Conservation (phyloP, 441 rosid species). For the Jatropha multifida region DNA sequence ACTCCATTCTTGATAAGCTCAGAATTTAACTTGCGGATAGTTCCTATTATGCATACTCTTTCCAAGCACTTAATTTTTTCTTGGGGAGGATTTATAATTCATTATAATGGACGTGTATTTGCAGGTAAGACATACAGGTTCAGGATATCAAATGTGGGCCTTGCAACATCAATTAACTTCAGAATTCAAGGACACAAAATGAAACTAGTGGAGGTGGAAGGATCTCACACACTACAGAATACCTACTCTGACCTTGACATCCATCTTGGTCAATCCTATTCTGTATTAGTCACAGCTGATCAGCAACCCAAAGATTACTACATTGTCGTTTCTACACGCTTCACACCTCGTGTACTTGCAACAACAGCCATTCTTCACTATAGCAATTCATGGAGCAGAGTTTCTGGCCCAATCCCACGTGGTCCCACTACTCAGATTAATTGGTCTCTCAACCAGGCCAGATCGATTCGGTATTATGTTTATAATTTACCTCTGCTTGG, state of each 20-base stretch:
- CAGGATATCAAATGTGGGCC: slow-evolving; percentile 89
- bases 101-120: slow-evolving; percentile 6
- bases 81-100: not conserved
- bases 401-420: slow-evolving; percentile 67
- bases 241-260: slow-evolving; percentile 64
- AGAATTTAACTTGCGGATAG: not conserved
- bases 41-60: not conserved
- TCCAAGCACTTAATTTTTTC: not conserved
- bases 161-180: slow-evolving; percentile 74
- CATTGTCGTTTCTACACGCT: slow-evolving; percentile 78
- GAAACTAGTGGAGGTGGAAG: slow-evolving; percentile 93
- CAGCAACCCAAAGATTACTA: slow-evolving; percentile 74
- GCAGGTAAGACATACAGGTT: slow-evolving; percentile 80
- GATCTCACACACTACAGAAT: slow-evolving; percentile 82
- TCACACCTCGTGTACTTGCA: slow-evolving; percentile 61
- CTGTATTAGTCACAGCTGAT: slow-evolving; percentile 77
- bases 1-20: not conserved
- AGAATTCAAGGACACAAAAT: slow-evolving; percentile 79
- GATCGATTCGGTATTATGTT: slow-evolving; percentile 60
- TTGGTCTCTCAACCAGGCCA: slow-evolving; percentile 90
- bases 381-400: slow-evolving; percentile 58
- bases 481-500: not conserved
- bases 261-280: slow-evolving; percentile 83
- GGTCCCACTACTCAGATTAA: slow-evolving; percentile 74
- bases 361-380: slow-evolving; percentile 69